Base-by-base conservation (phyloP, 2,329 filamentous ascomycete species). In the Daldinia sp. region DNA sequence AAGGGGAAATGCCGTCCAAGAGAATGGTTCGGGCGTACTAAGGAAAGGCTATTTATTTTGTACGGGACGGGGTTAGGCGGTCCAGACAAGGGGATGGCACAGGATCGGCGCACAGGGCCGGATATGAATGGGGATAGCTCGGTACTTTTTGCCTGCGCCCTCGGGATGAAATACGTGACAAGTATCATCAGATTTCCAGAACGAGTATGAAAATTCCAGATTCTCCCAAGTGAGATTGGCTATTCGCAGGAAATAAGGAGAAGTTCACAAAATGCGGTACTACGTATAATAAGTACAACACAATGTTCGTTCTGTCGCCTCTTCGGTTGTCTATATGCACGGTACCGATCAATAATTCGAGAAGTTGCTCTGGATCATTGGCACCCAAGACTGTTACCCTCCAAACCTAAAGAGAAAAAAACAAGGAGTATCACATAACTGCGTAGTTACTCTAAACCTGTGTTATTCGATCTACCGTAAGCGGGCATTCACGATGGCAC, bases 241-340 rank as follows among this genome's bases (percentile, higher is more conserved):
- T 50, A 61, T 35, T 54, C 37, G 30, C 10, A 59, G 51, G 35
- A 54, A 35, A 50, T 60, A 67, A 59, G 63, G 46, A 30, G 55
- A 42, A 57, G 62, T 26, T 35, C 35, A n/a, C 30, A 48, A 48
- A 58, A 68, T 66, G 59, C 59, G 50, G 65, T 64, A 48, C 63
- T 69, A 60, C 48, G 63, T 65, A 67, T 69, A 69, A 64, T 67
- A 69, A 69, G 57, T 69, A 69, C 48, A 55, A 60, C 54, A 44
- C 63, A 46, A 41, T 18, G 39, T 44, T 60, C 39, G 48, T 55
- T 33, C 12, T 30, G 37, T 64, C 39, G 48, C 48, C 39, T 15
- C 37, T 37, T 50, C 2, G 51, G 41, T 2, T 55, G 41, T 59
- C 53, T 48, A 53, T 60, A 67, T 58, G 58, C 6, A 62, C 23